phyloP scores from a whole-genome alignment of 1,139 yeast genomes.

The Yamadazyma mexicana region DNA sequence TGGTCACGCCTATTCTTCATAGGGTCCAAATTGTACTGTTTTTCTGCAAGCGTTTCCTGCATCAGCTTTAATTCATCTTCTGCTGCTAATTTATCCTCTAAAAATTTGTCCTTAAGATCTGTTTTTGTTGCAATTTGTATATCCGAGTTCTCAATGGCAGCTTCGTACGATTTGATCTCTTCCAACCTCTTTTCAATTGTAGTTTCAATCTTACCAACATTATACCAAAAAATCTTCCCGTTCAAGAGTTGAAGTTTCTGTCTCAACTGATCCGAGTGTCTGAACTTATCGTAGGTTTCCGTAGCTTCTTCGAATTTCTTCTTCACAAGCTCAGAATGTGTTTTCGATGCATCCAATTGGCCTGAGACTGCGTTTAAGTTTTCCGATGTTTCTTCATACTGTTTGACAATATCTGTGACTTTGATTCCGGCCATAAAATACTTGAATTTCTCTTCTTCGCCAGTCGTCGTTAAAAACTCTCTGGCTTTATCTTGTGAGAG shows the following conservation, averaged over 20 bases:
- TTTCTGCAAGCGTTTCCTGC: not conserved
- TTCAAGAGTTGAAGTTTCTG: constrained; percentile 44
- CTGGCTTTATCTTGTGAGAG: constrained; percentile 94
- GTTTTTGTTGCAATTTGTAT: constrained; percentile 4
- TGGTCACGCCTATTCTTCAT: constrained; percentile 1
- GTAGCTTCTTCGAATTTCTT: constrained; percentile 36
- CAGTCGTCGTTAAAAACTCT: constrained; percentile 76
- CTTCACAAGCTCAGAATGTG: constrained; percentile 25
- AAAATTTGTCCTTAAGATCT: constrained; percentile 9
- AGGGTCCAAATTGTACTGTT: not conserved
- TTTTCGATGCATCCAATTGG: constrained; percentile 34
- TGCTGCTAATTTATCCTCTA: constrained; percentile 11
- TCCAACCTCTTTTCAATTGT: constrained; percentile 21
- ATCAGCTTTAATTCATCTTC: constrained; percentile 12
- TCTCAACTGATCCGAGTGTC: constrained; percentile 43
- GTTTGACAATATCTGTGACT: constrained; percentile 58
- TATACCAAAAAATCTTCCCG: constrained; percentile 69
- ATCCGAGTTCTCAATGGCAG: constrained; percentile 11
- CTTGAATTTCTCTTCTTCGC: constrained; percentile 67
- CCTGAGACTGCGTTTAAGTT: constrained; percentile 41
- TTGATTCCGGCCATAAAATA: constrained; percentile 81
- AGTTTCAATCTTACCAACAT: constrained; percentile 39
- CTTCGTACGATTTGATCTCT: constrained; percentile 19
- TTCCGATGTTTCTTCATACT: constrained; percentile 43
- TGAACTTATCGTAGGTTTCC: constrained; percentile 39